A percentile compares a stretch with the other conserved stretches of the same genome.
Conservation (phyloP, 768 basidiomycete genomes). For the Saitozyma sp. region DNA sequence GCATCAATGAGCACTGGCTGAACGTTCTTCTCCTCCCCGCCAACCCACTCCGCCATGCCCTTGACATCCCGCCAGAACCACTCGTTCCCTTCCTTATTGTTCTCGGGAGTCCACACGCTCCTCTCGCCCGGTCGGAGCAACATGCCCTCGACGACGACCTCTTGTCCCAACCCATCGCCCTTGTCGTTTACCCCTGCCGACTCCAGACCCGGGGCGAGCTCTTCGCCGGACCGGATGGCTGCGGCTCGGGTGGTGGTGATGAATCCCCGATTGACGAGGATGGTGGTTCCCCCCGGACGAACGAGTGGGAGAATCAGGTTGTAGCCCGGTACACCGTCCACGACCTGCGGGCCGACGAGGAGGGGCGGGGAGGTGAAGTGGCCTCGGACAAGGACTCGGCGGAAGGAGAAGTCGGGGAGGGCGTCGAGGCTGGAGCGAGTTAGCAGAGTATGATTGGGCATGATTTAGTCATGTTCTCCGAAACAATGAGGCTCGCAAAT, state of each 20-base stretch:
- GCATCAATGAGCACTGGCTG: constrained; percentile 89
- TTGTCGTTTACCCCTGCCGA: neutral
- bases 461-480: too few species aligned
- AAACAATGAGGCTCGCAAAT: too few species aligned
- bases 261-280: constrained; percentile 92
- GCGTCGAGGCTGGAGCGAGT: constrained; percentile 61
- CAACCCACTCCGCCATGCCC: constrained; percentile 73
- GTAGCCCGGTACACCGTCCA: constrained; percentile 82
- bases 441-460: too few species aligned
- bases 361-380: constrained; percentile 78
- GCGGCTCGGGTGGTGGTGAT: constrained; percentile 57
- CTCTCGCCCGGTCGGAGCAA: constrained; percentile 61
- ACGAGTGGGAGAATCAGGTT: constrained; percentile 84
- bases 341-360: constrained; percentile 79
- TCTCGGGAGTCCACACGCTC: constrained; percentile 89
- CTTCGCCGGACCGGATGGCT: constrained; percentile 36
- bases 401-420: constrained; percentile 83
- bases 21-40: constrained; percentile 68
- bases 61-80: constrained; percentile 93
- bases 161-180: constrained; percentile 34
- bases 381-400: constrained; percentile 77
- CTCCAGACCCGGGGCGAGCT: constrained; percentile 20
- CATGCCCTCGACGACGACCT: constrained; percentile 81
- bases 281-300: constrained; percentile 68
- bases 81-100: constrained; percentile 70